Conservation (phyloP, 345 rosid species). For the Citrus reticulata region DNA sequence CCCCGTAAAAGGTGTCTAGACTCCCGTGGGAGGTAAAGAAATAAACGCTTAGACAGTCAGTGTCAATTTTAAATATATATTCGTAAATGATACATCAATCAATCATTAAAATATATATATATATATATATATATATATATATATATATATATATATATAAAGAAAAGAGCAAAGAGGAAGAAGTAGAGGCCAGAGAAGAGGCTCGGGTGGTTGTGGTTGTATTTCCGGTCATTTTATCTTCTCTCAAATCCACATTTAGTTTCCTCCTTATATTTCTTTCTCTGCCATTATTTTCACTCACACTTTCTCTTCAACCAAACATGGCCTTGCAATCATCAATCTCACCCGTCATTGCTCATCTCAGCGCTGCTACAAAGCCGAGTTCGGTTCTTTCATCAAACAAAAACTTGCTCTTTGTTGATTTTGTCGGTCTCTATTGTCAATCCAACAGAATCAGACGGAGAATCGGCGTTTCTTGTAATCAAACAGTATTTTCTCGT, state of each 20-base stretch:
- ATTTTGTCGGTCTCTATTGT: constrained; percentile 60
- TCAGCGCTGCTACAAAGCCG: constrained; percentile 33
- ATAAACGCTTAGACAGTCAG: no score
- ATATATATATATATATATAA: neutral
- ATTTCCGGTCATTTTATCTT: constrained; percentile 35
- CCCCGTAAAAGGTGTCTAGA: no score
- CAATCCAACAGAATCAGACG: constrained; percentile 47
- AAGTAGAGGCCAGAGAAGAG: constrained; percentile 22
- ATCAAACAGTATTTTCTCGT: constrained; percentile 24
- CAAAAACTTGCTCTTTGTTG: constrained; percentile 46
- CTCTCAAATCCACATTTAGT: constrained; percentile 26
- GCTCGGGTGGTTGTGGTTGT: constrained; percentile 44
- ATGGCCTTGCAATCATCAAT: constrained; percentile 48
- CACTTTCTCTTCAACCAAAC: constrained; percentile 6
- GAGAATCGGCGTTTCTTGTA: constrained; percentile 35
- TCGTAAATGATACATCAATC: neutral
- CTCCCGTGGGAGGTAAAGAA: no score
- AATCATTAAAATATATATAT: neutral
- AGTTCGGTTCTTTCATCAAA: constrained; percentile 40
- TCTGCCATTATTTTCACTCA: neutral
- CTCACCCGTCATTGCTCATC: constrained; percentile 46
- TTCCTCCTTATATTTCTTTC: constrained; percentile 22
- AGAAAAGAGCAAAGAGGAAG: neutral
- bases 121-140: neutral
- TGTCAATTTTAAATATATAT: no score